Percentiles rank a stretch among this genome's conserved stretches.
Evolutionary conservation across 371 early-diverging fungal genomes (phyloP).

Genomic region (Haplosporangium sp.): DNA sequence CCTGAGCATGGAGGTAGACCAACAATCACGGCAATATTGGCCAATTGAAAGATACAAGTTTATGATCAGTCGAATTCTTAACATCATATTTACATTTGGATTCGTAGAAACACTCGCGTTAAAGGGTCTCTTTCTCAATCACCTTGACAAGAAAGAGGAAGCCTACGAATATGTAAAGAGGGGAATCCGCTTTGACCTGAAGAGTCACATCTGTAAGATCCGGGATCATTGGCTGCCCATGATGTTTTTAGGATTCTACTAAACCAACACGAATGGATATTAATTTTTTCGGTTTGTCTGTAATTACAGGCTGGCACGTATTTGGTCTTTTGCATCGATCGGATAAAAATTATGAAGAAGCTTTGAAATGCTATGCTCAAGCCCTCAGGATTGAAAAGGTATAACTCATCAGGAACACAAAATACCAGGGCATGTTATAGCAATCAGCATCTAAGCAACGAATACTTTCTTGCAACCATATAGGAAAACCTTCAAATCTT

Average conservation of each 20-base stretch:
- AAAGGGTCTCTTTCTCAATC: conserved; percentile 92
- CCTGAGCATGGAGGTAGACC: conserved; percentile 92
- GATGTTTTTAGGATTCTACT: not conserved
- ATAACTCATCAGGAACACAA: not conserved
- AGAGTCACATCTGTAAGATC: conserved; percentile 85
- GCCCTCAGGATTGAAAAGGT: conserved; percentile 92
- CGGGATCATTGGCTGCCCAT: not conserved
- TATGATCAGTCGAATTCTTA: not conserved
- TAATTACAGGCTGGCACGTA: conserved; percentile 92
- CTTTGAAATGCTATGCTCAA: conserved; percentile 90
- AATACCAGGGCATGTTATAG: not conserved
- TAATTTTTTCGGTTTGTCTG: not conserved
- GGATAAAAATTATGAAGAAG: conserved; percentile 95
- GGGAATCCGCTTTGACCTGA: conserved; percentile 84
- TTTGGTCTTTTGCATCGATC: conserved; percentile 91
- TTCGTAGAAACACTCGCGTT: conserved; percentile 90
- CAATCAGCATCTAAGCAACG: not conserved
- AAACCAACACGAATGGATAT: not conserved
- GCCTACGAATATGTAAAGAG: conserved; percentile 90
- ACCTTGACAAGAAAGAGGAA: conserved; percentile 92
- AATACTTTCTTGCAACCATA: not conserved
- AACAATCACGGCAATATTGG: not conserved
- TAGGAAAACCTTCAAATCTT: conserved; percentile 92
- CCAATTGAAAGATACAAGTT: not conserved
- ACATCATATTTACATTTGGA: not conserved